A percentile compares a stretch with the other conserved stretches of the same genome.
Evolutionary conservation across 2,329 filamentous ascomycete genomes (phyloP).

Genomic region (Fusarium phyllophilum): DNA sequence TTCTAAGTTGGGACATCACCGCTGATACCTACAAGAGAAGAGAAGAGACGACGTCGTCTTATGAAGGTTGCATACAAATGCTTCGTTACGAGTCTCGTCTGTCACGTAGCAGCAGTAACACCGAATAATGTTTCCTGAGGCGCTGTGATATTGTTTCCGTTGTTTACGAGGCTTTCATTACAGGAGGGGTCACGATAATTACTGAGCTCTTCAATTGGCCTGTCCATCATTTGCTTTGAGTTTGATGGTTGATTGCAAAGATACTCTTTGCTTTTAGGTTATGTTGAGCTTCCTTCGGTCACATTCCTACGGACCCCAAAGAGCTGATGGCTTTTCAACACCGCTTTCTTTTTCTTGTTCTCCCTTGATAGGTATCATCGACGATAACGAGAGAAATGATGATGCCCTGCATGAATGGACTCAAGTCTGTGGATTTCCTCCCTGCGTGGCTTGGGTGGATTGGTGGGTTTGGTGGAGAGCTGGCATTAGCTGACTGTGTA

Average conservation of each 20-base stretch:
- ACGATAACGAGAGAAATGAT: slow-evolving; percentile 12
- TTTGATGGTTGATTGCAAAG: slow-evolving; percentile 5
- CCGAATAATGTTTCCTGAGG: neutral
- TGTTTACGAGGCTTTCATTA: neutral
- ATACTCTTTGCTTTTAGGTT: neutral
- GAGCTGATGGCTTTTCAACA: neutral
- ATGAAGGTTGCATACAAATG: slow-evolving; percentile 10
- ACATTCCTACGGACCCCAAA: slow-evolving; percentile 20
- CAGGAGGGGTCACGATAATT: neutral
- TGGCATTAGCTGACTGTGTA: slow-evolving; percentile 23
- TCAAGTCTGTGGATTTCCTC: slow-evolving; percentile 16
- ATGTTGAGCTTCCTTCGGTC: neutral
- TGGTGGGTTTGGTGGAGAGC: slow-evolving; percentile 19
- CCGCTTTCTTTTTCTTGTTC: neutral
- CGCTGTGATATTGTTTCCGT: neutral
- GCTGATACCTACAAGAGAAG: slow-evolving; percentile 9
- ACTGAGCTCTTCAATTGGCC: neutral
- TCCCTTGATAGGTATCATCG: slow-evolving; percentile 17
- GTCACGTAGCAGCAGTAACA: neutral
- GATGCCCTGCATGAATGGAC: slow-evolving; percentile 31
- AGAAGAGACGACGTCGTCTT: slow-evolving; percentile 25
- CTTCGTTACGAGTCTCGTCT: neutral
- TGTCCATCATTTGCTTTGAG: neutral
- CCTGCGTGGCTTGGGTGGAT: slow-evolving; percentile 27
- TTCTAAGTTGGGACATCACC: slow-evolving; percentile 3